These are phyloP conservation scores for Solanum hybrid DNA, from an alignment of 305 asterid species.

Conservation along the genomic window DNA sequence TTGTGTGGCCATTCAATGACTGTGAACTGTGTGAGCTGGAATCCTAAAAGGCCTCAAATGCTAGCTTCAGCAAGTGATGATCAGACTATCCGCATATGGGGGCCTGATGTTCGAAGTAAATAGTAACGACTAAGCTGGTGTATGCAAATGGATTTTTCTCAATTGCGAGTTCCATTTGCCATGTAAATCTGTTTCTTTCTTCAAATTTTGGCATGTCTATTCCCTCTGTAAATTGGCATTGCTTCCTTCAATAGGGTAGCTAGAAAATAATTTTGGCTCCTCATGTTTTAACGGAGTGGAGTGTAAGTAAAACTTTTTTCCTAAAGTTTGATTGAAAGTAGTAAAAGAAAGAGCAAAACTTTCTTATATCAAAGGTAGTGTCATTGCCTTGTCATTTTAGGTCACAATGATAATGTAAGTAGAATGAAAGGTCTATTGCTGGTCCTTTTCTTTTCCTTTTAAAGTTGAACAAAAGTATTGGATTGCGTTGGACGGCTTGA, in stretches of 20 bases:
- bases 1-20: slow-evolving; percentile 71
- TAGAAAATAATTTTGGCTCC: not conserved
- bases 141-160: not conserved
- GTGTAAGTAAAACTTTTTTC: not conserved
- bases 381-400: not conserved
- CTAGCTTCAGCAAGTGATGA: slow-evolving; percentile 94
- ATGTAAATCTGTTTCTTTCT: not conserved
- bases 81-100: slow-evolving; percentile 86
- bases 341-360: not conserved
- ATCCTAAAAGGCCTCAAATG: slow-evolving; percentile 58
- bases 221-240: not conserved
- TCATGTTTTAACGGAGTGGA: not conserved
- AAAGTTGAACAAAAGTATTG: not conserved
- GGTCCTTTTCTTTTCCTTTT: not conserved
- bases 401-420: not conserved
- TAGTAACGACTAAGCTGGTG: not conserved
- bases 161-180: not conserved
- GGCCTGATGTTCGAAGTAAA: slow-evolving; percentile 36
- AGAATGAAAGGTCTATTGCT: not conserved
- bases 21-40: slow-evolving; percentile 92
- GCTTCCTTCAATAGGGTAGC: not conserved
- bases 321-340: not conserved
- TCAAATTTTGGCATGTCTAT: not conserved
- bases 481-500: not conserved
- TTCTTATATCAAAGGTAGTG: not conserved